phyloP scores from a whole-genome alignment of 306 rosid species.

The Macrotyloma uniflorum region DNA sequence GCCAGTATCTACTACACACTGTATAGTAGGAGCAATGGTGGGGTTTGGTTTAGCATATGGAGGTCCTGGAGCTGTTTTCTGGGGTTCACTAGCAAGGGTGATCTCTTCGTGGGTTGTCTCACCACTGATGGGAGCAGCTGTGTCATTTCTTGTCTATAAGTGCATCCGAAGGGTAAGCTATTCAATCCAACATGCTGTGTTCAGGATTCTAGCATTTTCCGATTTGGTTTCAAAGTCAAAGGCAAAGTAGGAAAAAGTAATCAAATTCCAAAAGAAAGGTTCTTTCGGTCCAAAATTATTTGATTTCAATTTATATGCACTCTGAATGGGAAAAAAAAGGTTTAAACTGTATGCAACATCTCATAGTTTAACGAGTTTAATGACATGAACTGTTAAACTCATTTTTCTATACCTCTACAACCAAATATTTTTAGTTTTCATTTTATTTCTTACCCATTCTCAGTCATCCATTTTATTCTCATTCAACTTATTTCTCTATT shows the following conservation, averaged over 20 bases:
- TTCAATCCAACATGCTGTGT: constrained; percentile 11
- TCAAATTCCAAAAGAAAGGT: not conserved
- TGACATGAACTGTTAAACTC: not conserved
- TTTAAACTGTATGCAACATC: not conserved
- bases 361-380: not conserved
- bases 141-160: constrained; percentile 90
- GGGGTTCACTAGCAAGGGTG: constrained; percentile 95
- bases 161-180: constrained; percentile 88
- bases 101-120: constrained; percentile 92
- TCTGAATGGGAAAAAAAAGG: not conserved
- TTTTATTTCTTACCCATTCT: too few species aligned
- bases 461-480: too few species aligned
- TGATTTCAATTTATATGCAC: not conserved
- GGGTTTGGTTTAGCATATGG: constrained; percentile 93
- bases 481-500: too few species aligned
- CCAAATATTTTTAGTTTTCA: too few species aligned
- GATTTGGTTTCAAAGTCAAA: not conserved
- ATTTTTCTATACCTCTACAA: too few species aligned
- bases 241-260: not conserved
- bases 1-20: constrained; percentile 99
- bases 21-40: constrained; percentile 98
- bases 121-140: constrained; percentile 88
- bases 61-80: constrained; percentile 88
- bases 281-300: not conserved
- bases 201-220: not conserved